Conservation (phyloP, 2,329 filamentous ascomycete species). For the Ophiocordyceps sinensis region DNA sequence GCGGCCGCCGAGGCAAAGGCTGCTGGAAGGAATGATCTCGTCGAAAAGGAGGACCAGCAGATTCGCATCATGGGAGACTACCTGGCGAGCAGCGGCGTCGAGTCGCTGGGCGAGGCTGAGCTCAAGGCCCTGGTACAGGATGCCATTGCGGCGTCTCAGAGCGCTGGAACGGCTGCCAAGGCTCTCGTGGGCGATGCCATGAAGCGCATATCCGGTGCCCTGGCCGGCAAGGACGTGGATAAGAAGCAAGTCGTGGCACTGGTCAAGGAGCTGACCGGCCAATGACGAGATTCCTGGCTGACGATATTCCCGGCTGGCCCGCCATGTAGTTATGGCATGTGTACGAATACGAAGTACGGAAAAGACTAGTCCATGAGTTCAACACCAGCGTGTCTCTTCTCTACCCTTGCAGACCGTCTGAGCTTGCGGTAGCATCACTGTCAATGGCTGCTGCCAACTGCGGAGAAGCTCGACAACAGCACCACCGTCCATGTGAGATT, state of each 20-base stretch:
- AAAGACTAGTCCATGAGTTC: no score
- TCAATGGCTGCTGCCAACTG: no score
- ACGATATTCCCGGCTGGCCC: neutral
- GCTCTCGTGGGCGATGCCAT: constrained; percentile 44
- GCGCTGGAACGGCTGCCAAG: constrained; percentile 29
- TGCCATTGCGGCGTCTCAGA: constrained; percentile 35
- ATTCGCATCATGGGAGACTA: constrained; percentile 52
- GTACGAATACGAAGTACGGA: neutral
- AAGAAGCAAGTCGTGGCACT: constrained; percentile 43
- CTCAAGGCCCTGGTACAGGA: constrained; percentile 37
- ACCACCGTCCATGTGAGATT: no score
- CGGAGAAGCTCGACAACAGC: no score
- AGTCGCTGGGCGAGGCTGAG: constrained; percentile 43
- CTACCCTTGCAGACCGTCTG: no score
- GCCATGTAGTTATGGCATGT: neutral
- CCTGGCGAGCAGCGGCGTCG: constrained; percentile 40
- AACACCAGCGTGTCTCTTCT: no score
- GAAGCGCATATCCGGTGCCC: constrained; percentile 39
- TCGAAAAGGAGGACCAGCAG: constrained; percentile 55
- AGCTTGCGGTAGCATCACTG: no score
- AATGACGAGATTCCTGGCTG: no score
- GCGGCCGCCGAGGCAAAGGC: constrained; percentile 48
- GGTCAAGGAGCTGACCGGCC: constrained; percentile 35
- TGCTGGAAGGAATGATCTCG: constrained; percentile 53
- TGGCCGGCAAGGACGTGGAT: constrained; percentile 52